Conservation (phyloP, 2,329 filamentous ascomycete species). For the Fusarium hostae region DNA sequence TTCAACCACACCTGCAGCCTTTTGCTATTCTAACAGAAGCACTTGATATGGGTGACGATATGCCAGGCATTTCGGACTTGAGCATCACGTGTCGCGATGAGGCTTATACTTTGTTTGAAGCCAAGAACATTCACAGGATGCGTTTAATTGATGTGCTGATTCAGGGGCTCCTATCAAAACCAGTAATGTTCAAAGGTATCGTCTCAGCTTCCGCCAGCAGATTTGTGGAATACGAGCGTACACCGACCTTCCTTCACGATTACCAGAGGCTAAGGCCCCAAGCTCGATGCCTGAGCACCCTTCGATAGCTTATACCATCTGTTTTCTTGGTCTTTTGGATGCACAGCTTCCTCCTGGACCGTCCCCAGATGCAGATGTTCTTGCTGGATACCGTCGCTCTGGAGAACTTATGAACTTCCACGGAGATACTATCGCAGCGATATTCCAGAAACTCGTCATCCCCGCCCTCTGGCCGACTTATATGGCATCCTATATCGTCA, state of each 20-base stretch:
- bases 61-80: accelerated
- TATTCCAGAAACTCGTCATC: not conserved
- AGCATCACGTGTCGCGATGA: too few relatives aligned
- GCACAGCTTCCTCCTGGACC: accelerated
- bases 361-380: too few relatives aligned
- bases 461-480: not conserved
- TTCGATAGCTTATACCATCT: not conserved
- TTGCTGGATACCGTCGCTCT: accelerated
- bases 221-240: accelerated
- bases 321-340: accelerated
- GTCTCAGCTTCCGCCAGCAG: accelerated
- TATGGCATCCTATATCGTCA: accelerated
- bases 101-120: not conserved
- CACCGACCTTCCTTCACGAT: accelerated
- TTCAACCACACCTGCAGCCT: not conserved
- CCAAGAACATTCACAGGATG: not conserved
- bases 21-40: accelerated
- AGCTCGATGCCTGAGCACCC: not conserved
- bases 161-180: accelerated
- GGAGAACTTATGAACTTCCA: not conserved
- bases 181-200: accelerated
- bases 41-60: not conserved
- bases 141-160: not conserved
- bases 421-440: not conserved
- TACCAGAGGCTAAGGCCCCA: accelerated